phyloP scores from a whole-genome alignment of 257 asterid species.

The Plantago elongata region DNA sequence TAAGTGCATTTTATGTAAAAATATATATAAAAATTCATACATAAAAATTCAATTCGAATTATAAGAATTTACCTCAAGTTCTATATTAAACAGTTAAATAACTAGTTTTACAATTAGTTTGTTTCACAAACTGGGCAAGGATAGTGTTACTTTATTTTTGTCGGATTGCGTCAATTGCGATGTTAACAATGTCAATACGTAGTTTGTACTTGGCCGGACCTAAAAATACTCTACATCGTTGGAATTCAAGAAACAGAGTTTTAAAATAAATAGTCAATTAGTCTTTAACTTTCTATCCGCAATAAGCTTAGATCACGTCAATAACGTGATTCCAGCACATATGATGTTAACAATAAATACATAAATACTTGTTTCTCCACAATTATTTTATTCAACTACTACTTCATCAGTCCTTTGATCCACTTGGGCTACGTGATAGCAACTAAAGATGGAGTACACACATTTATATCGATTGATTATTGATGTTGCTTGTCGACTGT shows the following conservation, averaged over 20 bases:
- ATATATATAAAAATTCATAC: no score
- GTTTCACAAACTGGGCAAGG: neutral
- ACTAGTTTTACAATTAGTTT: no score
- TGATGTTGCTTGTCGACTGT: neutral
- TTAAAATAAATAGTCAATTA: neutral
- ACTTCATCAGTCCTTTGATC: neutral
- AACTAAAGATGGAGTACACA: no score
- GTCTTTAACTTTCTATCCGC: neutral
- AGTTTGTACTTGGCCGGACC: slow-evolving; percentile 1
- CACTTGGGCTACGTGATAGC: neutral
- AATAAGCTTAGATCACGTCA: slow-evolving; percentile 16
- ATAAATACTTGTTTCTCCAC: no score
- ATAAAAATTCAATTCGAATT: no score
- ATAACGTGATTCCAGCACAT: slow-evolving; percentile 7
- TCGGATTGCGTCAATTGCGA: neutral
- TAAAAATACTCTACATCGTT: neutral
- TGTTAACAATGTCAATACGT: neutral
- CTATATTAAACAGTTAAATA: no score
- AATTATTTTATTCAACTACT: neutral
- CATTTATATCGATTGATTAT: no score
- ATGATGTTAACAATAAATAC: neutral
- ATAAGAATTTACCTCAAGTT: no score
- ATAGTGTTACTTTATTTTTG: neutral
- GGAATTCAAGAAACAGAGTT: neutral
- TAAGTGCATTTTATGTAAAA: no score